Conservation (phyloP, 805 yeast genomes). For the Brettanomyces bruxellensis region DNA sequence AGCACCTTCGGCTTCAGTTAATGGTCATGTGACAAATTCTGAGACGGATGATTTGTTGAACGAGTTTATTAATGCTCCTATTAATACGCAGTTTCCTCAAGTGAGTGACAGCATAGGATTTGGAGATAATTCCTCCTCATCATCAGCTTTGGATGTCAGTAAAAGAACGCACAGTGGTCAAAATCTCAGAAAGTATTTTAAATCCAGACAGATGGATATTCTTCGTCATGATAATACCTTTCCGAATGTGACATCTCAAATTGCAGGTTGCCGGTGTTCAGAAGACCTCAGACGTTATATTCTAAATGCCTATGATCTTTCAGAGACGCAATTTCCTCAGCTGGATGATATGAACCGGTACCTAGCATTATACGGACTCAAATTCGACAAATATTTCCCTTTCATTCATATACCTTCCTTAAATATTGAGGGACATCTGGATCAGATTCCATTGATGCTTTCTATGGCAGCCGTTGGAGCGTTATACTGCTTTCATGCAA, state of each 20-base stretch:
- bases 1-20: no score
- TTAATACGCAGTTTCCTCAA: slow-evolving; percentile 46
- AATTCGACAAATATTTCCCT: slow-evolving; percentile 76
- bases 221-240: slow-evolving; percentile 32
- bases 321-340: slow-evolving; percentile 60
- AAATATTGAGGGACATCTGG: slow-evolving; percentile 36
- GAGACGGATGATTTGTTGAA: slow-evolving; percentile 47
- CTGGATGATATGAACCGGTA: slow-evolving; percentile 70
- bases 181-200: slow-evolving; percentile 45
- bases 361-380: slow-evolving; percentile 61
- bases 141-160: slow-evolving; percentile 24
- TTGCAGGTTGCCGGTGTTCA: slow-evolving; percentile 31
- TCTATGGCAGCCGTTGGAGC: slow-evolving; percentile 90
- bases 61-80: slow-evolving; percentile 61
- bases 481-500: slow-evolving; percentile 68
- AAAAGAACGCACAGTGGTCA: slow-evolving; percentile 12
- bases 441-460: slow-evolving; percentile 56
- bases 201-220: slow-evolving; percentile 58
- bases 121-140: slow-evolving; percentile 30
- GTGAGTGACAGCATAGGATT: slow-evolving; percentile 56
- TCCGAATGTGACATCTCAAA: not conserved
- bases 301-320: slow-evolving; percentile 42
- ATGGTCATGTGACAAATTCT: not conserved
- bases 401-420: slow-evolving; percentile 69
- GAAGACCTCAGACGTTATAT: slow-evolving; percentile 47